phyloP scores from a whole-genome alignment of 2,329 filamentous ascomycete species.

The Ceratocystis papillata region DNA sequence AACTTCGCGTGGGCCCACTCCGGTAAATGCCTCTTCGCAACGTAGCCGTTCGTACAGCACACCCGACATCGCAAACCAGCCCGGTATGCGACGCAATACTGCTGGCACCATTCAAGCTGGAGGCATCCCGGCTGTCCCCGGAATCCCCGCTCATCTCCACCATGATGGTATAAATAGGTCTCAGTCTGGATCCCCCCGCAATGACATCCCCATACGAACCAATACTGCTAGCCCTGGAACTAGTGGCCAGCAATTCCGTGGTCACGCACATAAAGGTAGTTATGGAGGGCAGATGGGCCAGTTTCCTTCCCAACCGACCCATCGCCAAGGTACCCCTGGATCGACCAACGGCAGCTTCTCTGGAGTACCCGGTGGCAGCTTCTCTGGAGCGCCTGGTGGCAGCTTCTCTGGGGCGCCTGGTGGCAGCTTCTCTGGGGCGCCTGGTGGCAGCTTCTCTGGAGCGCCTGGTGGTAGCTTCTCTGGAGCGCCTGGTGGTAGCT shows the following conservation, averaged over 20 bases:
- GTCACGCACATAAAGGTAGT: constrained; percentile 39
- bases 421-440: constrained; percentile 26
- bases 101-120: constrained; percentile 42
- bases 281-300: constrained; percentile 45
- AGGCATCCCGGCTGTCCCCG: constrained; percentile 59
- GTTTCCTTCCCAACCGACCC: constrained; percentile 46
- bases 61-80: constrained; percentile 69
- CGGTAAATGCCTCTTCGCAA: constrained; percentile 59
- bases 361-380: constrained; percentile 30
- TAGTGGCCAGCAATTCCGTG: constrained; percentile 47
- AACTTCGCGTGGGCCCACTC: constrained; percentile 55
- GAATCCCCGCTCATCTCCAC: constrained; percentile 61
- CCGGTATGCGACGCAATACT: constrained; percentile 43
- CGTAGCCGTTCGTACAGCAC: constrained; percentile 87
- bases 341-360: constrained; percentile 31
- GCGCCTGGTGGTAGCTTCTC: constrained; percentile 29
- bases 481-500: constrained; percentile 33
- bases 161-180: constrained; percentile 60
- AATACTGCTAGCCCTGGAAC: constrained; percentile 61
- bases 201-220: constrained; percentile 54
- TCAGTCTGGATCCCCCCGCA: constrained; percentile 68
- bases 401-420: constrained; percentile 32
- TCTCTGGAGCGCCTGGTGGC: too few relatives aligned
- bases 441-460: constrained; percentile 28
- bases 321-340: constrained; percentile 40